Evolutionary conservation across 1,139 yeast genomes (phyloP).

Genomic region (Suhomyces yuchorum): DNA sequence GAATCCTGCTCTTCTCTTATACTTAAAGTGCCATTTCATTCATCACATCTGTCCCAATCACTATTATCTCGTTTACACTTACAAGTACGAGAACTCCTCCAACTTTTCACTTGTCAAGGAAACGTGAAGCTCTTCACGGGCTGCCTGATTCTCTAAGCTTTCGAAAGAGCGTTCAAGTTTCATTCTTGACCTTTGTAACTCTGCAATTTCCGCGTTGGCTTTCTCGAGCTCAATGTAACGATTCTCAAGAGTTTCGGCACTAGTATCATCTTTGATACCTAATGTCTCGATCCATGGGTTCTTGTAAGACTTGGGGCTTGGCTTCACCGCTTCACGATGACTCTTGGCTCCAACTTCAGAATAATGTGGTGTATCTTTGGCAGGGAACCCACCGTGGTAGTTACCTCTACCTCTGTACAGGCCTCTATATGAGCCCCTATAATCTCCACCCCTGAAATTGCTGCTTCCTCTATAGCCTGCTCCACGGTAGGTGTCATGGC

Average conservation of each 20-base stretch:
- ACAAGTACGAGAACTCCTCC: slow-evolving; percentile 44
- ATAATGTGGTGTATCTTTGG: slow-evolving; percentile 2
- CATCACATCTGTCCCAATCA: no score
- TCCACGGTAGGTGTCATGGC: slow-evolving; percentile 13
- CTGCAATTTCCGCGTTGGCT: slow-evolving; percentile 31
- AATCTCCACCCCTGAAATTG: slow-evolving; percentile 6
- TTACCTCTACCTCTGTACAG: slow-evolving; percentile 8
- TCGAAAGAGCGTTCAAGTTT: slow-evolving; percentile 27
- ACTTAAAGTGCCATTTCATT: no score
- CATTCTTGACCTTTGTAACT: slow-evolving; percentile 27
- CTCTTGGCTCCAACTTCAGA: slow-evolving; percentile 1
- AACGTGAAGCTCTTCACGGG: slow-evolving; percentile 39
- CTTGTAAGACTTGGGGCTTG: slow-evolving; percentile 11
- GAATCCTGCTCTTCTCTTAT: no score
- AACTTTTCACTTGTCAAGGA: slow-evolving; percentile 43
- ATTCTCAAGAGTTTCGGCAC: slow-evolving; percentile 20
- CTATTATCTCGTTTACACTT: no score
- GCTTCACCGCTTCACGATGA: slow-evolving; percentile 5
- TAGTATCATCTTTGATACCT: slow-evolving; percentile 21
- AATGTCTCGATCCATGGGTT: slow-evolving; percentile 28
- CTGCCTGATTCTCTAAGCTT: slow-evolving; percentile 32
- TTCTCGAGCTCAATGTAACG: slow-evolving; percentile 24
- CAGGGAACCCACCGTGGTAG: slow-evolving; percentile 3
- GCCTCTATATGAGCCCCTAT: slow-evolving; percentile 9
- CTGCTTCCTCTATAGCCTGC: slow-evolving; percentile 11